Evolutionary conservation across 2,329 filamentous ascomycete species (phyloP), one percentile per base, ranked within the genome.

Genomic region (Phoma herbarum): DNA sequence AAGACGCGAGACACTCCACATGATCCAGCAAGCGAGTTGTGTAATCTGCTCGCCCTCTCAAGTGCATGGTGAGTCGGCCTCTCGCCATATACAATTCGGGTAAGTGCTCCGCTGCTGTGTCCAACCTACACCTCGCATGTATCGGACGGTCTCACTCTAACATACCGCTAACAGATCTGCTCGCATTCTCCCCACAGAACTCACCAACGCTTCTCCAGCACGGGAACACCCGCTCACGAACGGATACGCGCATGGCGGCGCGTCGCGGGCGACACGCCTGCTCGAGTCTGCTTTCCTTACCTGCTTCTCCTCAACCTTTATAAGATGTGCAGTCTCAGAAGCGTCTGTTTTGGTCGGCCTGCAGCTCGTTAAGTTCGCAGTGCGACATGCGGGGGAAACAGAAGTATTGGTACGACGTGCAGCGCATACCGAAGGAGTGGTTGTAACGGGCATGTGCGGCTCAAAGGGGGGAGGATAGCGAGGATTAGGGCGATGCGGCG

Each of bases 391-490:
- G 59, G 48, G 52, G 49, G 37, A 51, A 48, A 46, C 42, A 31
- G 16, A 57, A 59, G 25, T 67, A 67, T 67, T 67, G 59, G 65
- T 63, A 57, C 54, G 31, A 65, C 65, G 18, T 46, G 53, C 31
- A 52, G 52, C 12, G 44, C 37, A 46, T 41, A 49, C 51, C 52
- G 49, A 43, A 25, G 26, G n/a, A 35, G 37, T 39, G 43, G 33
- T 29, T 18, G 25, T 26, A 59, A 54, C 48, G 59, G 59, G 47
- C 56, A 49, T 52, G 42, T 53, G 53, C 60, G 57, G 61, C 57
- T 57, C 56, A 61, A 60, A 66, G 46, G 37, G 50, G 58, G 46
- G 48, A 26, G 35, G 16, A 49, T 52, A 56, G 54, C 35, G 55
- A 58, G 57, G 49, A 48, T 60, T 51, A 52, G 52, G 50, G 52